Base-by-base conservation (phyloP, 208 protist genomes). In the Leptomonas pyrrhocoris region DNA sequence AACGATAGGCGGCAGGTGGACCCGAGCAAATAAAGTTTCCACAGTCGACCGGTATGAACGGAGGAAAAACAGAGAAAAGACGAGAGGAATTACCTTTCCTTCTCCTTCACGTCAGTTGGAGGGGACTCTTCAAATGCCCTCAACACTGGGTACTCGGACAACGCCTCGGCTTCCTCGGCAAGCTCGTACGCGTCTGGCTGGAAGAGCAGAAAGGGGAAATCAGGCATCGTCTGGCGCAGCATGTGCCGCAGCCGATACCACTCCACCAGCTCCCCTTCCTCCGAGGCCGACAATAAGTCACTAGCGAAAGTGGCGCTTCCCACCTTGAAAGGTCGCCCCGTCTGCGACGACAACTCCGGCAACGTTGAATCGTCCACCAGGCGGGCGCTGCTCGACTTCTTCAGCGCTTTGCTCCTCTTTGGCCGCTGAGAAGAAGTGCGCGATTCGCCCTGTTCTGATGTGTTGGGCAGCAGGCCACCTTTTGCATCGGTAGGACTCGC, bases 221-320 rank as follows among this genome's bases (percentile, higher is more conserved):
- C 30, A n/a, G 80, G 58, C 38, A 84, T 27, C 7, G 59, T 70
- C 42, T 80, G 72, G 2, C 88, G 82, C 51, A 94, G 53, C 1
- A 61, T 67, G 30, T 59, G 28, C 38, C 83, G 88, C 42, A 94
- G 89, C 38, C 80, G 80, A 62, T 85, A 94, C 86, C 88, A 94
- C 73, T 94, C 88, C 21, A 86, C 76, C 46, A 77, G 36, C 40
- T 66, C 58, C 21, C 58, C 84, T 59, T 86, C 81, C 51, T 83
- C 79, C 18, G 83, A 56, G 8, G 59, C 13, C 5, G 75, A 38
- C 30, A 84, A 23, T 55, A 89, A 23, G 11, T 69, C 62, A 13
- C 73, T 40, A 19, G 78, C 64, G 16, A 80, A n/a, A 16, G 42
- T 50, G 0, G 67, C 45, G n/a, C 38, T 54, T 2, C 36, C 19